These are phyloP conservation scores for Xylaria polymorpha DNA, from an alignment of 2,329 filamentous ascomycete species.

Conservation along the genomic window DNA sequence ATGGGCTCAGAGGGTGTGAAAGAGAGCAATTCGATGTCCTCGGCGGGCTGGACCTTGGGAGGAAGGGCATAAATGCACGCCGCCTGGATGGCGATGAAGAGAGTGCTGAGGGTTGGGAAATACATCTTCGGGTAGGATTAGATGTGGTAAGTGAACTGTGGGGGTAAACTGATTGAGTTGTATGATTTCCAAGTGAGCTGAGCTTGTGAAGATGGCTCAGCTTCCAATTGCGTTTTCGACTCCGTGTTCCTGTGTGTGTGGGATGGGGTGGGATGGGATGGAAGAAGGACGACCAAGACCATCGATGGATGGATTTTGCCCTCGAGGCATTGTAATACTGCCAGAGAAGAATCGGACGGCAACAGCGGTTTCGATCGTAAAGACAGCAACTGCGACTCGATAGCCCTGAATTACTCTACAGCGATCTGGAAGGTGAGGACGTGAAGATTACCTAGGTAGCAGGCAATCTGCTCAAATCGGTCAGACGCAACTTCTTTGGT, in stretches of 20 bases:
- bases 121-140: conserved; percentile 33
- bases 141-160: neutral
- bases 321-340: neutral
- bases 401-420: neutral
- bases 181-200: conserved; percentile 19
- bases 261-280: conserved; percentile 1
- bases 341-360: neutral
- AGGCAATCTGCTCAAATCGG: neutral
- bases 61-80: conserved; percentile 32
- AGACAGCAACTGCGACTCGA: conserved; percentile 14
- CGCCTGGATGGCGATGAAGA: conserved; percentile 34
- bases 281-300: conserved; percentile 5
- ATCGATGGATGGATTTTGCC: neutral
- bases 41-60: conserved; percentile 22
- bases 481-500: conserved; percentile 12
- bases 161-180: conserved; percentile 9
- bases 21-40: conserved; percentile 9
- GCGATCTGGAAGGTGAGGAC: conserved; percentile 2
- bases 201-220: conserved; percentile 4
- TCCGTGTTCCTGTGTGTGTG: neutral
- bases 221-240: conserved; percentile 3
- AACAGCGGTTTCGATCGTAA: neutral
- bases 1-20: conserved; percentile 31
- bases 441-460: conserved; percentile 1
- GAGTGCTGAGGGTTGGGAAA: conserved; percentile 18